Base-by-base conservation (phyloP, 164 flowering plant genomes). In the Magnolia changhungtana region DNA sequence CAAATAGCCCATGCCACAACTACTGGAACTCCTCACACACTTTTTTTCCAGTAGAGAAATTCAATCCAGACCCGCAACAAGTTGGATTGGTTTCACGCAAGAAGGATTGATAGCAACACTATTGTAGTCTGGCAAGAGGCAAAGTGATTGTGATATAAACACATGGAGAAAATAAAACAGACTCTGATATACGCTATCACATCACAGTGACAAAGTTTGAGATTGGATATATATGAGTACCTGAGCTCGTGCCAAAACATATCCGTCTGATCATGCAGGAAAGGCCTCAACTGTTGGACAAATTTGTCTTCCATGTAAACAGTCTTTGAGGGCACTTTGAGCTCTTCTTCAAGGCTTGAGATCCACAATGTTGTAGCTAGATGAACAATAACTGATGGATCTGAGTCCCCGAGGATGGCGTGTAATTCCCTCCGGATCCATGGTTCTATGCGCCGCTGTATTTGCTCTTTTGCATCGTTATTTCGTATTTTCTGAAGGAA, bases 231-330 rank as follows among this genome's bases (percentile, higher is more conserved):
- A 55, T 18, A 50, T 3, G 8, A 74, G 31, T 74, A 92, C 97
- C 94, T 86, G 4, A 93, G 85, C 79, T 93, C 96, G 83, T 93
- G 96, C 98, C 96, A 93, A 69, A 93, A 91, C 82, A 84, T 69
- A 71, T 81, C 63, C 2, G 92, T 79, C 71, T 66, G 73, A 1
- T 85, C 85, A 52, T 74, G 85, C 79, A 93, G 82, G 79, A 91
- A 91, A 69, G 86, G 89, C 67, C 78, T 83, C 83, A 91, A 76
- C 10, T 89, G 84, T 64, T 84, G 78, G 50, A 87, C 77, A 71
- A 77, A 78, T 58, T 82, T 74, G 76, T 77, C 82, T 23, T 75
- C 77, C 72, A 2, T 76, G 20, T 50, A 77, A 29, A 51, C 67
- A 52, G 45, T 59, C 37, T 50, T 72, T n/a, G 80, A 49, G 20